Conservation (phyloP, 257 asterid genomes). For the Voacanga thouarsii region DNA sequence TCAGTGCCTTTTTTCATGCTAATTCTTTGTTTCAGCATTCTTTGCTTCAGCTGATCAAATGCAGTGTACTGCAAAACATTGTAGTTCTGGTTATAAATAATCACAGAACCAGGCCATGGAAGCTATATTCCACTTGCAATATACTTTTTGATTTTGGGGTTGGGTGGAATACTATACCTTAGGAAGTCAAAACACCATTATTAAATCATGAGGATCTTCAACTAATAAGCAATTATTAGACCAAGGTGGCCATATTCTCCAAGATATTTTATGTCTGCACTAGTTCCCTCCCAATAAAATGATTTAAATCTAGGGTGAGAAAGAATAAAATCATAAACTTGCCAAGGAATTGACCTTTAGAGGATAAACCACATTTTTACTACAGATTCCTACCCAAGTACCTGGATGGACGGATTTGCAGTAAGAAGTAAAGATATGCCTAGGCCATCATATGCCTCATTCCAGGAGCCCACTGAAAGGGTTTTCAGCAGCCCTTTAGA, state of each 20-base stretch:
- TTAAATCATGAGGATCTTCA: background rate
- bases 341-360: background rate
- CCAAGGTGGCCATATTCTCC: background rate
- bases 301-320: background rate
- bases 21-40: conserved; percentile 46
- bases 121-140: background rate
- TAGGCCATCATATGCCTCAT: conserved; percentile 77
- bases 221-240: background rate
- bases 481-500: conserved; percentile 79
- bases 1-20: conserved; percentile 29
- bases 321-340: background rate
- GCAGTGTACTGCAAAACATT: conserved; percentile 65
- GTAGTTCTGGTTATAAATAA: conserved; percentile 19
- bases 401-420: conserved; percentile 94
- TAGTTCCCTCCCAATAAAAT: background rate
- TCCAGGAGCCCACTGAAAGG: conserved; percentile 78
- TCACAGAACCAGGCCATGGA: conserved; percentile 6
- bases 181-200: background rate
- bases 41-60: conserved; percentile 79
- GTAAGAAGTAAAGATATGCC: conserved; percentile 87
- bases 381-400: conserved; percentile 7
- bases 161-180: background rate
- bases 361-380: background rate
- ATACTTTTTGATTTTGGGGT: background rate
- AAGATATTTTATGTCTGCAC: background rate